Percentiles rank a stretch among this genome's conserved stretches.
phyloP scores from a whole-genome alignment of 768 basidiomycete species.

The Dioszegia hungarica region DNA sequence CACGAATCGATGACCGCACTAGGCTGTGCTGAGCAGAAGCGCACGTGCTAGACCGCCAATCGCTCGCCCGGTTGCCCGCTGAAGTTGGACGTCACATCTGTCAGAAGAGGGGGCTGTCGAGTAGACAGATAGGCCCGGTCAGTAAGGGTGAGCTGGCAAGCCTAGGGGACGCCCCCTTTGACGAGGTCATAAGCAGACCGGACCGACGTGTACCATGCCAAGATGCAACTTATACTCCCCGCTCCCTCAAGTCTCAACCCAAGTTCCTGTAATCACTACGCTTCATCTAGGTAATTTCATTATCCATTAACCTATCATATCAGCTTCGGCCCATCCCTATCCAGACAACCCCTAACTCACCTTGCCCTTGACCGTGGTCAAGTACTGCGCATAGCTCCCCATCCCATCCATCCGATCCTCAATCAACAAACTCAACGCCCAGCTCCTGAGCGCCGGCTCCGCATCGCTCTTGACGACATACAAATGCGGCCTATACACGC shows the following conservation, averaged over 20 bases:
- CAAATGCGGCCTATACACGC: constrained; percentile 86
- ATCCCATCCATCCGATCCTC: constrained; percentile 93
- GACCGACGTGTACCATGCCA: background rate
- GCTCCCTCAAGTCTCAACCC: background rate
- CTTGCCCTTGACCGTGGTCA: constrained; percentile 85
- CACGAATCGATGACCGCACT: no score
- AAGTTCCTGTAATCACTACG: background rate
- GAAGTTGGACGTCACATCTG: no score
- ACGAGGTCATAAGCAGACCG: no score
- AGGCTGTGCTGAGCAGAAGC: no score
- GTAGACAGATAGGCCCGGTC: no score
- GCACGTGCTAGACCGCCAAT: no score
- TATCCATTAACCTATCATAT: background rate
- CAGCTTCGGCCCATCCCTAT: background rate
- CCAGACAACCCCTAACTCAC: constrained; percentile 50
- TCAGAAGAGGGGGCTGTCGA: no score
- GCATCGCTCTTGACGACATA: constrained; percentile 98
- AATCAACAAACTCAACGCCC: constrained; percentile 90
- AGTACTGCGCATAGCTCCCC: constrained; percentile 94
- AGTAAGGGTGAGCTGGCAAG: no score
- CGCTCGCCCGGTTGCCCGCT: no score
- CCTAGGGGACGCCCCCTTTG: no score
- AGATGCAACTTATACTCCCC: background rate
- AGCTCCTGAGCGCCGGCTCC: constrained; percentile 85
- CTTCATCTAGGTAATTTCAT: no score